These are phyloP conservation scores for Nepenthes alata DNA, from an alignment of 179 eudicot species.

Conservation along the genomic window DNA sequence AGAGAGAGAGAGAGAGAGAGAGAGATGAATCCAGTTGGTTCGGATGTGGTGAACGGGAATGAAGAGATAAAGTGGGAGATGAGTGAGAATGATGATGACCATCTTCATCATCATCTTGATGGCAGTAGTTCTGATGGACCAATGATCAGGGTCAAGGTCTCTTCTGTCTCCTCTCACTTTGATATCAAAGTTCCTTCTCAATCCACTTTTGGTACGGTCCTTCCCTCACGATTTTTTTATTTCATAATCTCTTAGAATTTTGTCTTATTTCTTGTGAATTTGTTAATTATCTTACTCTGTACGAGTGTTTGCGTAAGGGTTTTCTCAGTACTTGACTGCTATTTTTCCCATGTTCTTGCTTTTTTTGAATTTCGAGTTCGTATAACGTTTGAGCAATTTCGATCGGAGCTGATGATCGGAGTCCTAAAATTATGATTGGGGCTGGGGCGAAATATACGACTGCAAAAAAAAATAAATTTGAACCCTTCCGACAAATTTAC, in stretches of 20 bases:
- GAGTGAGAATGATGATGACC: conserved; percentile 19
- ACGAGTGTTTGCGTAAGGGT: too few relatives aligned
- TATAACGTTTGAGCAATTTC: not conserved
- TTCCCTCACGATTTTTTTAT: not conserved
- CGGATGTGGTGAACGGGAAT: conserved; percentile 6
- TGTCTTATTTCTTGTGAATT: not conserved
- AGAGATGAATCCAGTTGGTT: conserved; percentile 7
- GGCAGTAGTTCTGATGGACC: conserved; percentile 7
- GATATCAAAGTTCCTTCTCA: conserved; percentile 30
- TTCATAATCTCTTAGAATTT: not conserved
- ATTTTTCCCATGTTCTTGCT: too few relatives aligned
- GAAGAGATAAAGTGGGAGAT: conserved; percentile 24
- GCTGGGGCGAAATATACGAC: too few relatives aligned
- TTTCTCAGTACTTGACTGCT: too few relatives aligned
- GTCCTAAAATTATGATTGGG: too few relatives aligned
- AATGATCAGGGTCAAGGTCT: conserved; percentile 31
- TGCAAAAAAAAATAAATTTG: too few relatives aligned
- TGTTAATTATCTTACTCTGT: not conserved
- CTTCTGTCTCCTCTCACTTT: conserved; percentile 28
- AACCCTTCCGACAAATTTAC: too few relatives aligned
- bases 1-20: not conserved
- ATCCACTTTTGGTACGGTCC: conserved; percentile 41
- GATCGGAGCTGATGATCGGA: not conserved
- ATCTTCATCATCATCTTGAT: conserved; percentile 3
- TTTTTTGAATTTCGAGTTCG: not conserved